phyloP scores from a whole-genome alignment of 2,329 filamentous ascomycete species.

The Thelonectria rubi region DNA sequence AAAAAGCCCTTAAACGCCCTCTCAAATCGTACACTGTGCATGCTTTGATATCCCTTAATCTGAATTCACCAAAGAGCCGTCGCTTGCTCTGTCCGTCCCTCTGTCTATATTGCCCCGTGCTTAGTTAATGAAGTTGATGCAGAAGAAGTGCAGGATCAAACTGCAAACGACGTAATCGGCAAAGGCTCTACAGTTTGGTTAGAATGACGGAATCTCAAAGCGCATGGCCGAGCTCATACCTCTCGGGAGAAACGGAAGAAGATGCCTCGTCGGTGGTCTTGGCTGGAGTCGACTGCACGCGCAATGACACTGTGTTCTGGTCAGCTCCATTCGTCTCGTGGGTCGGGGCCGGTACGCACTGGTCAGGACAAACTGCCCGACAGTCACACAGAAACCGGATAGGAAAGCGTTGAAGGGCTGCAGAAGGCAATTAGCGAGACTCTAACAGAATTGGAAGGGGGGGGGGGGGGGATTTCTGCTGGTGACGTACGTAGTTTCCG shows the following conservation, averaged over 20 bases:
- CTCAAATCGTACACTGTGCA: constrained; percentile 35
- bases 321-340: constrained; percentile 21
- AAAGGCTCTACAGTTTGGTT: constrained; percentile 74
- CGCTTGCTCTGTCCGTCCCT: neutral
- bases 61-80: neutral
- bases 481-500: constrained; percentile 86
- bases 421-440: constrained; percentile 34
- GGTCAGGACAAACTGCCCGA: constrained; percentile 97
- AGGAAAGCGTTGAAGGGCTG: constrained; percentile 99
- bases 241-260: constrained; percentile 78
- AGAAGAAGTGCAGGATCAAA: constrained; percentile 97
- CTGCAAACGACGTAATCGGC: constrained; percentile 96
- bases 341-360: constrained; percentile 60
- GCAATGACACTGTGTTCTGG: constrained; percentile 67
- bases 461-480: too few species aligned
- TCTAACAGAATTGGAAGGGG: neutral
- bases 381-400: constrained; percentile 90
- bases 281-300: constrained; percentile 82
- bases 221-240: constrained; percentile 58
- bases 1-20: constrained; percentile 32
- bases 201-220: constrained; percentile 15
- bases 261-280: constrained; percentile 83
- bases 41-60: constrained; percentile 15
- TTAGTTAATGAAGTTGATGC: constrained; percentile 99
- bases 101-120: neutral